phyloP scores from a whole-genome alignment of 371 early-diverging fungal genomes.

The Cokeromyces recurvatus region DNA sequence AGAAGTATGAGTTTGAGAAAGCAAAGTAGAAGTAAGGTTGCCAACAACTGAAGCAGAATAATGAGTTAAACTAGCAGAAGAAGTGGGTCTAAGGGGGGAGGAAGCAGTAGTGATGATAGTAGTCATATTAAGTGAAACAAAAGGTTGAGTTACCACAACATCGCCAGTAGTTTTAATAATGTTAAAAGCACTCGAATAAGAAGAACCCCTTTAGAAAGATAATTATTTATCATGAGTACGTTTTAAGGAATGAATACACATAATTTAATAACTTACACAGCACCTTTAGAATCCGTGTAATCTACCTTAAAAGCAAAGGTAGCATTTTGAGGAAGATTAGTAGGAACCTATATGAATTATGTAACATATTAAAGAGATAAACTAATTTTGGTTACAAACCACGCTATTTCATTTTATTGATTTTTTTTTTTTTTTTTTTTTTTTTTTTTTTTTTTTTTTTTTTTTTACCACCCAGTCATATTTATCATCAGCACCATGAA shows the following conservation, averaged over 20 bases:
- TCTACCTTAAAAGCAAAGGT: conserved; percentile 17
- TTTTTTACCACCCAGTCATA: conserved; percentile 22
- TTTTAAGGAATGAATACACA: no score
- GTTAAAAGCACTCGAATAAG: conserved; percentile 20
- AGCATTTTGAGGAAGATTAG: conserved; percentile 18
- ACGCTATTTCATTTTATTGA: no score
- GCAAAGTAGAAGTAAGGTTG: no score
- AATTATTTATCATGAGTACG: neutral
- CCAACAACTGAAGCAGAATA: no score
- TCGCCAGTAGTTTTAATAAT: conserved; percentile 11
- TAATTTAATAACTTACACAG: conserved; percentile 9
- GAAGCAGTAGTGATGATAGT: conserved; percentile 4
- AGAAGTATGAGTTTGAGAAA: neutral
- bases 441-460: no score
- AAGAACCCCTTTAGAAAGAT: conserved; percentile 2
- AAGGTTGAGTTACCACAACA: conserved; percentile 8
- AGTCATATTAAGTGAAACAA: conserved; percentile 6
- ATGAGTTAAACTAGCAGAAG: no score
- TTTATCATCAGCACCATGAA: conserved; percentile 15
- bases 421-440: no score
- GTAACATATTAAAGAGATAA: no score
- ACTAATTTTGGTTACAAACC: no score
- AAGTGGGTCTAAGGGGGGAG: neutral
- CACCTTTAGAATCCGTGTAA: conserved; percentile 8
- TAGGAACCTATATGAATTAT: conserved; percentile 17